phyloP scores from a whole-genome alignment of 352 stramenopile genomes.

The Pythium utonaiense region DNA sequence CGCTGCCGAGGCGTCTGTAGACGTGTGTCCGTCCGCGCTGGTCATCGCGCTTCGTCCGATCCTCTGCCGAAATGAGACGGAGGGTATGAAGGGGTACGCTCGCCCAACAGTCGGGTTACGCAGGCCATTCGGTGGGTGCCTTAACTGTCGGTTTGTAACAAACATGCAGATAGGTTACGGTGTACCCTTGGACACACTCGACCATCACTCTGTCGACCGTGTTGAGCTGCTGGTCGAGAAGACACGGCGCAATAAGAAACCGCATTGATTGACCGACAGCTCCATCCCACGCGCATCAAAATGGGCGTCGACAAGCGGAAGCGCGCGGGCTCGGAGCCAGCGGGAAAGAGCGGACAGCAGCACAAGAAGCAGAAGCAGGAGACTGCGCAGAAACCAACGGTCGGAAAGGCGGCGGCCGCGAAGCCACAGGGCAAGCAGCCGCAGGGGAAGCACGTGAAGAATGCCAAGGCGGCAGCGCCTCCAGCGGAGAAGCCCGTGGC shows the following conservation, averaged over 20 bases:
- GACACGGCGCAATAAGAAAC: not conserved
- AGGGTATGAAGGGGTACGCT: not conserved
- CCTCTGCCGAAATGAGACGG: not conserved
- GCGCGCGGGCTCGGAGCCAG: conserved; percentile 5
- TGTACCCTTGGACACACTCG: conserved; percentile 5
- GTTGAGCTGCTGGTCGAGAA: conserved; percentile 22
- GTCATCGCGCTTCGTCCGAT: not conserved
- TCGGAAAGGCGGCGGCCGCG: not conserved
- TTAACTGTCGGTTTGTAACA: not conserved
- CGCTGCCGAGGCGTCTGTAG: not conserved
- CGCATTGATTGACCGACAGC: not conserved
- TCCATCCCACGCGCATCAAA: not conserved
- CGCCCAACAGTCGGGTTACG: not conserved
- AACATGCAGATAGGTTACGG: no score
- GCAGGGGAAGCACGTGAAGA: conserved; percentile 1
- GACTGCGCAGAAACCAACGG: conserved; percentile 1
- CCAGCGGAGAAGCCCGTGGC: conserved; percentile 19
- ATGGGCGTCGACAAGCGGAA: conserved; percentile 26
- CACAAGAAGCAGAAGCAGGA: conserved; percentile 28
- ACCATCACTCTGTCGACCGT: conserved; percentile 18
- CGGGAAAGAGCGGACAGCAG: not conserved
- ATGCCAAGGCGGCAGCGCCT: conserved; percentile 7
- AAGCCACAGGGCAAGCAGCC: conserved; percentile 12
- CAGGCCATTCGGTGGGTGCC: no score
- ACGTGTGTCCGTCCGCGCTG: not conserved